Evolutionary conservation across 2,329 filamentous ascomycete genomes (phyloP), one percentile per base, ranked within the genome.

Genomic region (Claviceps paspali): DNA sequence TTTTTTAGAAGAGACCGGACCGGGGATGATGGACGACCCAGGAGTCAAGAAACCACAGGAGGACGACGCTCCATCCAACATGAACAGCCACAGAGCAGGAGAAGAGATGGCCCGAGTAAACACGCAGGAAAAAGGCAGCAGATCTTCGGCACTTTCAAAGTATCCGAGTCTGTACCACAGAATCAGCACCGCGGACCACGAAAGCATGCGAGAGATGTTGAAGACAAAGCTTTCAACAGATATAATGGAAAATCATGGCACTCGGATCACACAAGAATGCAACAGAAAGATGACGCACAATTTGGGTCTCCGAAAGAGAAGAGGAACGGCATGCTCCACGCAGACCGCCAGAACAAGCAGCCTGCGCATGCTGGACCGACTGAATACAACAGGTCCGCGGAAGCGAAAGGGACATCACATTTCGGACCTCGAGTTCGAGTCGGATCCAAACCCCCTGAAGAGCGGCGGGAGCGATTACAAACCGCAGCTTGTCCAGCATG

Each of bases 281-380:
- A 21, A 27, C n/a, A 28, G 31, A 15, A 39, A 30, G 22, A 29
- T 35, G 5, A 35, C 34, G 26, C 37, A 29, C 17, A 29, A 31
- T 14, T 39, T 33, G 40, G 30, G 40, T 30, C 36, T 36, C 5
- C 39, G 37, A 37, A 35, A 35, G 21, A 42, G 21, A 42, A 47
- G 37, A 43, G 46, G 38, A 35, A 38, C 37, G 44, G 45, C 24
- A 34, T 46, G 35, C 38, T 34, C 34, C 37, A 34, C 36, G 32
- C 27, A 22, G 14, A 28, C 12, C 12, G 21, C 8, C 19, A 30
- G 18, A 23, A n/a, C 33, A 9, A 26, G 6, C 38, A 28, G 29
- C 29, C 12, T 17, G 5, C 22, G 17, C 29, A 33, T 27, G 12
- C 8, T 26, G 22, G 19, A 21, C 9, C 8, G 11, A 17, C 21